Conservation (phyloP, 164 flowering plant genomes). For the Stephania yunnanensis region DNA sequence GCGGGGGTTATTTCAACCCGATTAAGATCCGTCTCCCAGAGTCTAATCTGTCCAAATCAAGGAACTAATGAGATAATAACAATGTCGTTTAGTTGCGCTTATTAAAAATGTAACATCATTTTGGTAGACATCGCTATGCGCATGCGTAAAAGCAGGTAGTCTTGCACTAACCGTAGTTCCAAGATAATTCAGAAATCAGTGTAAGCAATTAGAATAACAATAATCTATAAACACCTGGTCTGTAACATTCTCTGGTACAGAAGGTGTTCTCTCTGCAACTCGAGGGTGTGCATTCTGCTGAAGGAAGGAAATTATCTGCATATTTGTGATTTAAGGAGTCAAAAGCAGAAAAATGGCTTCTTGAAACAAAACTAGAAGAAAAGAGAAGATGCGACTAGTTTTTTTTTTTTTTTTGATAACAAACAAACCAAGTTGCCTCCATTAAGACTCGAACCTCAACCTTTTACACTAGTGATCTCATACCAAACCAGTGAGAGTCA, state of each 20-base stretch:
- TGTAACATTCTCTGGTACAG: constrained; percentile 93
- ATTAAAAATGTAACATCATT: not conserved
- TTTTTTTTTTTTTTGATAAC: no score
- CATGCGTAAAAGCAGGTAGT: no score
- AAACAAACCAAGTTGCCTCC: no score
- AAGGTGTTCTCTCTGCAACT: constrained; percentile 68
- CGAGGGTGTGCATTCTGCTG: constrained; percentile 99
- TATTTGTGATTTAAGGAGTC: constrained; percentile 5
- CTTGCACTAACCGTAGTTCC: not conserved
- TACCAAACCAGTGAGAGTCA: no score
- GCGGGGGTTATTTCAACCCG: constrained; percentile 59
- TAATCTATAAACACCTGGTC: constrained; percentile 60
- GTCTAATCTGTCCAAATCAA: constrained; percentile 51
- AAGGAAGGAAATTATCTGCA: constrained; percentile 86
- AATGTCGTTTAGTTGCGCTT: not conserved
- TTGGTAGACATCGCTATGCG: no score
- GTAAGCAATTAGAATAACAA: not conserved
- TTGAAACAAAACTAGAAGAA: not conserved
- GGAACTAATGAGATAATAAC: constrained; percentile 5
- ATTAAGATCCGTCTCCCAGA: constrained; percentile 84
- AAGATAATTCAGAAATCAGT: not conserved
- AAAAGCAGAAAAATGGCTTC: not conserved
- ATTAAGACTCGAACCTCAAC: no score
- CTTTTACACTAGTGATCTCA: no score
- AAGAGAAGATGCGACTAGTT: not conserved